Base-by-base conservation (phyloP, 2,329 filamentous ascomycete species). In the Pseudocercospora fijiensis region DNA sequence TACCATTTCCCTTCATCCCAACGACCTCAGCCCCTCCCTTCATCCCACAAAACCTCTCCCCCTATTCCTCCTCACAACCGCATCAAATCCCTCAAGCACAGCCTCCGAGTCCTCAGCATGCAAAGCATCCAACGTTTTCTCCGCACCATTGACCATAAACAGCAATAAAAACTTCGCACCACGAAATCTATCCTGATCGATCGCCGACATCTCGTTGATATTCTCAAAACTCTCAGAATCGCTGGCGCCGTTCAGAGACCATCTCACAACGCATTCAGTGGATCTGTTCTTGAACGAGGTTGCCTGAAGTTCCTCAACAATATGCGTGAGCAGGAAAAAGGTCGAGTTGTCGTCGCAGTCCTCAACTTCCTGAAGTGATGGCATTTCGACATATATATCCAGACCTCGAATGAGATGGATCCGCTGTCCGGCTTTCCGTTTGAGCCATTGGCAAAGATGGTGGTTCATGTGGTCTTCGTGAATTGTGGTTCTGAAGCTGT, bases 81-180 rank as follows among this genome's bases (percentile, higher is more conserved):
- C 18, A 45, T 67, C 65, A 27, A 65, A 37, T 22, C 43, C 47
- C 26, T 49, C 58, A 11, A 66, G 51, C 5, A 18, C 27, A 27
- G 45, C 27, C 13, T 56, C 33, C n/a, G 61, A 60, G 30, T 62
- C 59, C 22, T 57, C 52, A 4, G 56, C 64, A 27, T 68, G 58
- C 37, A 62, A 18, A n/a, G 64, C 64, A 7, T 62, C 61, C 27
- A 68, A 18, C 2, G 64, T 66, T 43, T 33, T 60, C 8, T 59
- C 22, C 28, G 64, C 45, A 11, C 66, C 66, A 52, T 68, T 59
- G 8, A 65, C 62, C 41, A 66, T 51, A 20, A 58, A 67, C 20
- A 68, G 51, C 20, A 68, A 51, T 28, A 68, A 41, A 26, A 68
- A 68, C 33, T 68, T 68, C 1, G 66, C 65, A 4, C 64, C 63